Percentiles rank a stretch among this genome's conserved stretches.
Conservation (phyloP, 2,329 filamentous ascomycete species). For the Camptophora hylomeconis region DNA sequence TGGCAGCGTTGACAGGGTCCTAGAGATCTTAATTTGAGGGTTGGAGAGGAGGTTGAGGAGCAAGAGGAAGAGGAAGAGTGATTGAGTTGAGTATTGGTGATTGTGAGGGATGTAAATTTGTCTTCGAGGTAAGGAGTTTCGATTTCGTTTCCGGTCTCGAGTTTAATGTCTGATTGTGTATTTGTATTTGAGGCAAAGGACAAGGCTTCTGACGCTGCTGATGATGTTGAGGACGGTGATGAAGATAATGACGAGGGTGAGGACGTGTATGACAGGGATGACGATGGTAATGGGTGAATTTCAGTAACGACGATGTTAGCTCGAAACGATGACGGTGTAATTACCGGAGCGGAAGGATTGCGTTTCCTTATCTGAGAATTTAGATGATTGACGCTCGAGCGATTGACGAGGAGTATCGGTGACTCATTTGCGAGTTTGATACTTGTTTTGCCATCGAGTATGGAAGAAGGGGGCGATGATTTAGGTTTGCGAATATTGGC, state of each 20-base stretch:
- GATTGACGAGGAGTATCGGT: conserved; percentile 71
- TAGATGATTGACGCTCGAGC: conserved; percentile 63
- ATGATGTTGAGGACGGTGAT: no score
- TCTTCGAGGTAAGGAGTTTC: conserved; percentile 67
- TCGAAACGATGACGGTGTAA: conserved; percentile 55
- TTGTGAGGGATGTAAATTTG: conserved; percentile 53
- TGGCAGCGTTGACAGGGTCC: conserved; percentile 82
- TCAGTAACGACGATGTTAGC: conserved; percentile 71
- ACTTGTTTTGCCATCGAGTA: conserved; percentile 38
- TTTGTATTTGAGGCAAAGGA: no score
- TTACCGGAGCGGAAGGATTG: conserved; percentile 35
- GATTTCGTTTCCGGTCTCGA: conserved; percentile 25
- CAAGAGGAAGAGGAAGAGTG: conserved; percentile 1
- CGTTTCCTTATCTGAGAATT: conserved; percentile 56
- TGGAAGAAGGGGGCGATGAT: conserved; percentile 38
- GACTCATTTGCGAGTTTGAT: conserved; percentile 30
- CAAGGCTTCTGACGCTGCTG: conserved; percentile 7
- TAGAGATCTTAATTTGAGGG: conserved; percentile 28
- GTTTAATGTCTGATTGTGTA: conserved; percentile 4
- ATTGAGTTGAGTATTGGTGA: conserved; percentile 35
- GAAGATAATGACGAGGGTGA: no score
- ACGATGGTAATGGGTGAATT: no score
- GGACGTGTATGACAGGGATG: background rate
- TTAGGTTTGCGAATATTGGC: conserved; percentile 12
- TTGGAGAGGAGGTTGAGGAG: background rate